Conservation (phyloP, 352 stramenopile genomes). For the Phytopythium helicoides region DNA sequence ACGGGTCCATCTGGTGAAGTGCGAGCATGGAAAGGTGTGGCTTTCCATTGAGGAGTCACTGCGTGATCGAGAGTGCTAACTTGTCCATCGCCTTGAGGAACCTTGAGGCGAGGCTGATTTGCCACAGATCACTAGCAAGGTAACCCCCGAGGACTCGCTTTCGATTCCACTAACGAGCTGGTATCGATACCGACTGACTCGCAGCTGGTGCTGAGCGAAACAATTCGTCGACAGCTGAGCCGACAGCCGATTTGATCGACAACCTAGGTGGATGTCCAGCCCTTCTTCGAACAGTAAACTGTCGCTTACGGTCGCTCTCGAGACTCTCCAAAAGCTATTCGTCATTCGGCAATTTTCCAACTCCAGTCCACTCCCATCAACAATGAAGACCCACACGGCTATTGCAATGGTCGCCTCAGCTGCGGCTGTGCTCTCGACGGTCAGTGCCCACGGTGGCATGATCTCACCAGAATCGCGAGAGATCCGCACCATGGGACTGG, state of each 20-base stretch:
- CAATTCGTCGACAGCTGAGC: background rate
- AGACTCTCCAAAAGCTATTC: background rate
- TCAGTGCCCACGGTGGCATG: constrained; percentile 31
- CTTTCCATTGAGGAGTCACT: background rate
- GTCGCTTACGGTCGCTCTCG: background rate
- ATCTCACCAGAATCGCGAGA: constrained; percentile 28
- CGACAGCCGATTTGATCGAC: no score
- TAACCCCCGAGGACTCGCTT: background rate
- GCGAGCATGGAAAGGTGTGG: background rate
- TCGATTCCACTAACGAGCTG: background rate
- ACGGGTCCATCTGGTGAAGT: background rate
- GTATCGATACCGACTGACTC: background rate
- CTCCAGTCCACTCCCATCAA: constrained; percentile 1
- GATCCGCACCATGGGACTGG: constrained; percentile 35
- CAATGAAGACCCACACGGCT: constrained; percentile 1
- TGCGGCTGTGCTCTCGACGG: background rate
- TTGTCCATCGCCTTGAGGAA: background rate
- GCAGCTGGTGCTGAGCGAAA: background rate
- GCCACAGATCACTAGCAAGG: no score
- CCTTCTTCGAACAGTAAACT: constrained; percentile 2
- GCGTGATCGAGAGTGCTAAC: background rate
- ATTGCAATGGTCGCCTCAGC: background rate
- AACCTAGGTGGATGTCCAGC: background rate
- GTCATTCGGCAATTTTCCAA: constrained; percentile 4
- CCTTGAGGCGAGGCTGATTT: background rate